Conservation (phyloP, 2,329 filamentous ascomycete genomes). For the Metarhizium album region DNA sequence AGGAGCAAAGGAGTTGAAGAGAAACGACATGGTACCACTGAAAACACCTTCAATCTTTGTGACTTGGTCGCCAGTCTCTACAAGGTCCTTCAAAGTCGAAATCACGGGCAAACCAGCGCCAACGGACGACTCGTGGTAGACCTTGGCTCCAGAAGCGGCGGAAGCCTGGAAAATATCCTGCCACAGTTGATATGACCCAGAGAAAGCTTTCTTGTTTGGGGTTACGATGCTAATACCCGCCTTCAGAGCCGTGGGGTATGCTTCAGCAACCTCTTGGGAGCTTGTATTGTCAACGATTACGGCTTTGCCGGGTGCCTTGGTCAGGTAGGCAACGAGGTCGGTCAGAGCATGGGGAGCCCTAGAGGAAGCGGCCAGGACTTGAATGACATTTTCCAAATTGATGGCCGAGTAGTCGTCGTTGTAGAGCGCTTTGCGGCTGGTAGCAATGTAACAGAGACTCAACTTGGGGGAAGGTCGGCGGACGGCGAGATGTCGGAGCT, state of each 20-base stretch:
- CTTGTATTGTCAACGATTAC: constrained; percentile 94
- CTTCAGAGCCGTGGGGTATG: constrained; percentile 72
- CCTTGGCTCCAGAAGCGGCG: constrained; percentile 58
- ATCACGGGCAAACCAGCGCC: constrained; percentile 90
- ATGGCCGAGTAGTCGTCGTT: constrained; percentile 61
- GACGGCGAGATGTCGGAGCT: constrained; percentile 58
- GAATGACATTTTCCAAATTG: constrained; percentile 46
- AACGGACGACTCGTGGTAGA: constrained; percentile 93
- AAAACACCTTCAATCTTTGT: constrained; percentile 94
- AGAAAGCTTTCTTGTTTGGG: constrained; percentile 98
- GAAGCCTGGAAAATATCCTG: constrained; percentile 73
- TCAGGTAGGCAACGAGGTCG: constrained; percentile 68
- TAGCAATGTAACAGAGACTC: constrained; percentile 73
- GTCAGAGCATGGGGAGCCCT: constrained; percentile 56
- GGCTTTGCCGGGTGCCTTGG: constrained; percentile 63
- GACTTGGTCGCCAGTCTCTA: constrained; percentile 85
- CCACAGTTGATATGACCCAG: constrained; percentile 71
- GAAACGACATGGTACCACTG: constrained; percentile 93
- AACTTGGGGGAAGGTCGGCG: constrained; percentile 60
- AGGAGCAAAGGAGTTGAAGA: constrained; percentile 96
- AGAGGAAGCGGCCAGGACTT: constrained; percentile 52
- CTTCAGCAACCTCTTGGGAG: constrained; percentile 71
- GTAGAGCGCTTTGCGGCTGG: constrained; percentile 74
- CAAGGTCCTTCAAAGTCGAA: constrained; percentile 86
- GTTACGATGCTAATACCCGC: constrained; percentile 86